Conservation (phyloP, 495 filamentous ascomycete species). For the Evernia prunastri region DNA sequence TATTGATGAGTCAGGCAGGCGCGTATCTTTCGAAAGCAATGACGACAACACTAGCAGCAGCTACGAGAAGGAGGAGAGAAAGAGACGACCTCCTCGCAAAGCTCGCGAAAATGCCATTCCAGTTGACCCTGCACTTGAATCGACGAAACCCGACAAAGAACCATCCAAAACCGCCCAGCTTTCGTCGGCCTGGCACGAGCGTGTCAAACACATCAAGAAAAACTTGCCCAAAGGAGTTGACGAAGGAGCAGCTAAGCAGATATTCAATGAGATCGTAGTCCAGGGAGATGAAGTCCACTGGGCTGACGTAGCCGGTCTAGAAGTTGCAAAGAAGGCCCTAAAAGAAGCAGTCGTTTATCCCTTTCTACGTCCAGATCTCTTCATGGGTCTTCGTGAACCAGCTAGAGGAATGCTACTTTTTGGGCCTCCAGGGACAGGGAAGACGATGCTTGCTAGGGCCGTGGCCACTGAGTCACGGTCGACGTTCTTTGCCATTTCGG, state of each 20-base stretch:
- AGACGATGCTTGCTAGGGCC: slow-evolving; percentile 95
- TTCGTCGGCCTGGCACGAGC: slow-evolving; percentile 40
- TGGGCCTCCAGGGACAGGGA: slow-evolving; percentile 92
- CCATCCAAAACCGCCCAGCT: slow-evolving; percentile 33
- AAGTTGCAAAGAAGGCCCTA: slow-evolving; percentile 82
- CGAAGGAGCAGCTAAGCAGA: slow-evolving; percentile 73
- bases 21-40: slow-evolving; percentile 33
- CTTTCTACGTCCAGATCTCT: slow-evolving; percentile 91
- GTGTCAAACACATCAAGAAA: slow-evolving; percentile 59
- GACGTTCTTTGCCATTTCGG: slow-evolving; percentile 96
- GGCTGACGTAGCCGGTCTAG: slow-evolving; percentile 88
- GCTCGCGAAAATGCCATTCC: slow-evolving; percentile 21
- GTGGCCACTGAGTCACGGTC: slow-evolving; percentile 92
- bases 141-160: slow-evolving; percentile 43
- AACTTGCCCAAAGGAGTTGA: slow-evolving; percentile 77
- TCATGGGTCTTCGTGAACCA: slow-evolving; percentile 90
- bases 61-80: slow-evolving; percentile 28
- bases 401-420: slow-evolving; percentile 95
- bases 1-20: slow-evolving; percentile 22
- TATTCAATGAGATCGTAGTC: slow-evolving; percentile 93
- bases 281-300: slow-evolving; percentile 93
- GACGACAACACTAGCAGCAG: slow-evolving; percentile 38
- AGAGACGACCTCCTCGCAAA: slow-evolving; percentile 26
- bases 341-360: slow-evolving; percentile 98
- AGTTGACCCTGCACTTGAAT: slow-evolving; percentile 23